These are phyloP conservation scores for Arachnomyces sp. DNA, from an alignment of 2,329 filamentous ascomycete species.

Conservation along the genomic window DNA sequence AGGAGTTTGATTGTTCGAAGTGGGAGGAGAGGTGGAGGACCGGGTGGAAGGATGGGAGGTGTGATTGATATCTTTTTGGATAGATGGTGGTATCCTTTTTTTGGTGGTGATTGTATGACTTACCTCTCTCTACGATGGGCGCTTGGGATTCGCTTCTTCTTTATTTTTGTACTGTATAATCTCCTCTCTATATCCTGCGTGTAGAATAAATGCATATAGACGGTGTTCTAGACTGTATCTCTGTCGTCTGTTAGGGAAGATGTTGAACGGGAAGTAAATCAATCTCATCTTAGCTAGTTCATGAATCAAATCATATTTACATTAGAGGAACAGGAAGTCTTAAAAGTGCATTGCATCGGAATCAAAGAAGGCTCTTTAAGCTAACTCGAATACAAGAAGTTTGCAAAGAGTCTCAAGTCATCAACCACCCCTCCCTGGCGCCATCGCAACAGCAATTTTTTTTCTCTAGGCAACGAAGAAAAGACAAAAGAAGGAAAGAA, in stretches of 20 bases:
- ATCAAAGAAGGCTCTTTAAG: neutral
- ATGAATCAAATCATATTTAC: neutral
- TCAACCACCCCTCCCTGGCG: slow-evolving; percentile 8
- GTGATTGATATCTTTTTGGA: slow-evolving; percentile 39
- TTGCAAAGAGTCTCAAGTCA: slow-evolving; percentile 13
- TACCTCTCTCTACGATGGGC: no score
- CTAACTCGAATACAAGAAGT: slow-evolving; percentile 5
- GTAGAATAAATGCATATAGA: no score
- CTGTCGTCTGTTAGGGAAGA: no score
- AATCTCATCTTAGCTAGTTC: neutral
- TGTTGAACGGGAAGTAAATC: no score
- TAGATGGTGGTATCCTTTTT: slow-evolving; percentile 7
- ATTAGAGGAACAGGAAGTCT: no score
- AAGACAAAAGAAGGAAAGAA: no score
- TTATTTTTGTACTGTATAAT: no score
- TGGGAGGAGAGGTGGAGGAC: slow-evolving; percentile 96
- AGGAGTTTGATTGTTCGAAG: slow-evolving; percentile 74
- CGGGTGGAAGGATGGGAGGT: slow-evolving; percentile 66
- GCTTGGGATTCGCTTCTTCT: neutral
- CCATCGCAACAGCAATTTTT: slow-evolving; percentile 1
- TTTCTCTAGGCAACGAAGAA: no score
- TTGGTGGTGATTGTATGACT: no score
- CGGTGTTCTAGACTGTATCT: no score
- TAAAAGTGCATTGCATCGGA: no score
- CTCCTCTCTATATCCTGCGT: no score